Conservation (phyloP, 1,284 basidiomycete species). For the Tilletia walkeri region DNA sequence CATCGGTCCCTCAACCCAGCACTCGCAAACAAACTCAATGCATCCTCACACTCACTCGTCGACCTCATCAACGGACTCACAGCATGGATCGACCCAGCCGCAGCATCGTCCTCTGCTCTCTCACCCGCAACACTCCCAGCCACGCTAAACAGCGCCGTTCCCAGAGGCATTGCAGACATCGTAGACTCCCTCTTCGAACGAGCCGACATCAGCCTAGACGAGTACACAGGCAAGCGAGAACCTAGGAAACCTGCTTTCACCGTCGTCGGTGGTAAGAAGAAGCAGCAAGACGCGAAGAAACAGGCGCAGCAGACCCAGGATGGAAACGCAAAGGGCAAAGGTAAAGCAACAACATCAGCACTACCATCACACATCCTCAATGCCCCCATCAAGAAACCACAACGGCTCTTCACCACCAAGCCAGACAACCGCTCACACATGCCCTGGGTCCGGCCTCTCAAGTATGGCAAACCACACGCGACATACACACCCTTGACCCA, state of each 20-base stretch:
- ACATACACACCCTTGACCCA: not conserved
- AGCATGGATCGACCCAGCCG: slow-evolving; percentile 27
- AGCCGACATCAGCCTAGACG: slow-evolving; percentile 78
- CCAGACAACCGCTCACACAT: slow-evolving; percentile 43
- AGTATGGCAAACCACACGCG: slow-evolving; percentile 50
- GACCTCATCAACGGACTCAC: slow-evolving; percentile 32
- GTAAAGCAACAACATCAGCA: not conserved
- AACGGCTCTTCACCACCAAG: slow-evolving; percentile 43
- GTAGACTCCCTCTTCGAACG: slow-evolving; percentile 82
- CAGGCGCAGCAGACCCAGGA: slow-evolving; percentile 20
- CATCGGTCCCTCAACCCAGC: slow-evolving; percentile 76
- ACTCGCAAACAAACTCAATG: slow-evolving; percentile 69
- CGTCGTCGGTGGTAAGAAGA: not conserved
- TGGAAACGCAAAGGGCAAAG: not conserved
- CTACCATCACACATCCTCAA: slow-evolving; percentile 44
- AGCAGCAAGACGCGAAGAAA: slow-evolving; percentile 8
- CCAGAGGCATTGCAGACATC: slow-evolving; percentile 69
- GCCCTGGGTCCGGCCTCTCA: slow-evolving; percentile 38
- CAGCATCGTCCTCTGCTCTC: not conserved
- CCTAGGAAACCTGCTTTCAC: slow-evolving; percentile 55
- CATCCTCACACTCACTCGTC: slow-evolving; percentile 64
- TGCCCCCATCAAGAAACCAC: slow-evolving; percentile 46
- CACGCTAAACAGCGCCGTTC: not conserved
- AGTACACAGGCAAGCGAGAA: slow-evolving; percentile 70
- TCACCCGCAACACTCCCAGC: not conserved